These are phyloP conservation scores for Lactarius sp. DNA, from an alignment of 768 basidiomycete species.

Conservation along the genomic window DNA sequence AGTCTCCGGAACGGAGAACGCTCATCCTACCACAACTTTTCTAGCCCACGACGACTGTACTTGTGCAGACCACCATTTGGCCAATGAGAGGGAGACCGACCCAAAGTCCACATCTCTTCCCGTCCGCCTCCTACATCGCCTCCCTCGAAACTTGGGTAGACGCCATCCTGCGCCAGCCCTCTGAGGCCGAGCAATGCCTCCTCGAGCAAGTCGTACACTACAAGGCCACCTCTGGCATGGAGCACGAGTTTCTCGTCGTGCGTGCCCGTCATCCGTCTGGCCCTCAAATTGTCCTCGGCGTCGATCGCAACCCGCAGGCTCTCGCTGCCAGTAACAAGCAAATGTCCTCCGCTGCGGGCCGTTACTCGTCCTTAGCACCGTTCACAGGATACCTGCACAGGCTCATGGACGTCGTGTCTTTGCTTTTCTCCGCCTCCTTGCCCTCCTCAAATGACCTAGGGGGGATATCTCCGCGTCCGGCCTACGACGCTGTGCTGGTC, in stretches of 20 bases:
- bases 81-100: neutral
- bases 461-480: neutral
- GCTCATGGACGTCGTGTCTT: neutral
- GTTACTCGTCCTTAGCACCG: neutral
- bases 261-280: constrained; percentile 13
- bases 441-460: too few relatives aligned
- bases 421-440: neutral
- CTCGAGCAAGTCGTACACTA: constrained; percentile 22
- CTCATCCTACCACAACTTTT: neutral
- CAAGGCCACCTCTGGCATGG: constrained; percentile 19
- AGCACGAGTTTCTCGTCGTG: constrained; percentile 26
- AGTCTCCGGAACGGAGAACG: neutral
- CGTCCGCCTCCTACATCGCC: constrained; percentile 1
- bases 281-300: constrained; percentile 9
- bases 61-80: neutral
- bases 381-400: constrained; percentile 9
- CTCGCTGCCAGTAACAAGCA: neutral
- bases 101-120: constrained; percentile 5
- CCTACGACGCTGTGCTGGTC: constrained; percentile 21
- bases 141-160: constrained; percentile 20
- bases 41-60: neutral
- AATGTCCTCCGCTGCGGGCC: too few relatives aligned
- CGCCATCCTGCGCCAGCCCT: neutral
- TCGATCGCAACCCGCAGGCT: constrained; percentile 24
- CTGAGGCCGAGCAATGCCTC: neutral